Percentiles rank a stretch among this genome's conserved stretches.
Evolutionary conservation across 176 grass and related monocot genomes (phyloP).

Genomic region (Cenchrus purpureus): DNA sequence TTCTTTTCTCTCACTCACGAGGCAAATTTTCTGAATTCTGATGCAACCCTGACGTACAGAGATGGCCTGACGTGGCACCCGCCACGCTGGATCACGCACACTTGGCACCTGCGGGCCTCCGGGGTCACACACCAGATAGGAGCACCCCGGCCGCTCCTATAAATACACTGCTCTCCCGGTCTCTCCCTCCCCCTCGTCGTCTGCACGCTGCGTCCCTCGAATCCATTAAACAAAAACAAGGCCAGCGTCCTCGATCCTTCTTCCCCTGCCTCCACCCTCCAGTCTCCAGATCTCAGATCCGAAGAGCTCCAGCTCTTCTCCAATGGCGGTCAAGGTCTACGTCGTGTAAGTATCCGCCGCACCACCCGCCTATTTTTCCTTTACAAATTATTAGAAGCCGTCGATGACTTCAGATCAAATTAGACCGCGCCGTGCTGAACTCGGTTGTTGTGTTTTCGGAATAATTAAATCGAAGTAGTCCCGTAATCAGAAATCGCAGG

Average conservation of each 20-base stretch:
- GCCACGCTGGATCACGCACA: neutral
- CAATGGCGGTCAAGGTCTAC: slow-evolving; percentile 69
- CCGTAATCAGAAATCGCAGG: neutral
- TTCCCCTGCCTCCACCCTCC: neutral
- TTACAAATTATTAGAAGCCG: neutral
- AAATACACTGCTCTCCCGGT: slow-evolving; percentile 24
- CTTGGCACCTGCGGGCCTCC: neutral
- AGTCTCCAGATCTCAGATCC: slow-evolving; percentile 54
- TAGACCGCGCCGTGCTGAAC: neutral
- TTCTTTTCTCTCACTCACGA: neutral
- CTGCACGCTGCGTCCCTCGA: neutral
- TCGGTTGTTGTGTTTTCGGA: neutral
- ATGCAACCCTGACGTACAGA: neutral
- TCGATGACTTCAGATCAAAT: neutral
- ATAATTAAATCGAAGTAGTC: neutral
- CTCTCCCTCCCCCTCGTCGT: neutral
- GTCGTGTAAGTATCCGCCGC: slow-evolving; percentile 50
- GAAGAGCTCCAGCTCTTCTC: slow-evolving; percentile 26
- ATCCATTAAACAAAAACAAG: slow-evolving; percentile 37
- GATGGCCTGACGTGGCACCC: neutral
- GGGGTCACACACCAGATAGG: neutral
- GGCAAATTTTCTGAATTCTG: neutral
- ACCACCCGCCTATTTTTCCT: too few species aligned
- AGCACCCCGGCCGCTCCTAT: slow-evolving; percentile 26
- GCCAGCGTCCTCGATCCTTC: neutral